Base-by-base conservation (phyloP, 176 grass and related monocot genomes). In the Bromus sterilis region DNA sequence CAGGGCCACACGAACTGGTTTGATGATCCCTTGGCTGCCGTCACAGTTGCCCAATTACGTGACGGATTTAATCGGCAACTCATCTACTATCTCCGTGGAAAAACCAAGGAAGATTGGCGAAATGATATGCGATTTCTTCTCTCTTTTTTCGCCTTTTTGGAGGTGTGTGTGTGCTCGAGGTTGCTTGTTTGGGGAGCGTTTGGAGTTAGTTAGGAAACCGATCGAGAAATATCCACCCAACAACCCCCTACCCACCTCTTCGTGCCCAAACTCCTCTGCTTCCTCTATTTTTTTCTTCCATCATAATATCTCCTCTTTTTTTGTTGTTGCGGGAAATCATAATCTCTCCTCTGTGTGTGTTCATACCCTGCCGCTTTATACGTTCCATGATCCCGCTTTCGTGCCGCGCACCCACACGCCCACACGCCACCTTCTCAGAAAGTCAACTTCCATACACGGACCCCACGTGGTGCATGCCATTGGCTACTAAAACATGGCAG, bases 151-250 rank as follows among this genome's bases (percentile, higher is more conserved):
- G 13, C 58, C 7, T 49, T 64, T 21, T 37, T 31, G 14, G 24
- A 11, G 1, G 62, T 3, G 61, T 5, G 4, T 37, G 53, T n/a
- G 74, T 20, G 11, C 25, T 33, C 57, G 43, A 66, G 87, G 73
- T 86, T 82, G 83, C 88, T 82, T 86, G 88, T 9, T 37, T 23
- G 5, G 21, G 24, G 56, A 46, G 78, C 83, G 78, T 89, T 84
- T 72, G 72, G 72, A 85, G 84, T 81, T 87, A 37, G 89, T 74
- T 88, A 67, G 77, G 89, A 88, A 91, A 88, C 77, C 29, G 69
- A 72, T 72, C 25, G 36, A 5, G 77, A 85, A 88, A 72, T 82
- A 74, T 82, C 83, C 58, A 71, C 25, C 82, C 66, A 82, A 91
- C 85, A 55, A 88, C 89, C 78, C 65, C 31, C 77, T 80, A 67